Base-by-base conservation (phyloP, 345 rosid genomes). In the Tarenaya hassleriana region DNA sequence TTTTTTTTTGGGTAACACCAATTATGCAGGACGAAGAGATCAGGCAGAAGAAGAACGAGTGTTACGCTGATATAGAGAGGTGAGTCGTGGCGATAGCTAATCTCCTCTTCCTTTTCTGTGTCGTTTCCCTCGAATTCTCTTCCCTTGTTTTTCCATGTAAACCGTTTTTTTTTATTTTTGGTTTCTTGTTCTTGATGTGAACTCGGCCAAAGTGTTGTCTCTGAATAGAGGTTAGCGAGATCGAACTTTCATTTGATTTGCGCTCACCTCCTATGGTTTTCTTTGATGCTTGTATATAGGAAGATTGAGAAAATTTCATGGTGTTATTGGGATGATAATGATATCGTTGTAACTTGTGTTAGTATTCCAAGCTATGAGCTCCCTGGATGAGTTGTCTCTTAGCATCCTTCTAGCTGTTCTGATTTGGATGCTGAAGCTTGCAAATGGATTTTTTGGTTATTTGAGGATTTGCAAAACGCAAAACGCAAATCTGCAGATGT, bases 61-160 rank as follows among this genome's bases (percentile, higher is more conserved):
- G 95, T 56, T 83, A 86, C 33, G 76, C 76, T 63, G 86, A 86
- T 61, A 59, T 83, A 1, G 95, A 86, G 63, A 80, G 86, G 95
- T 83, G n/a, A 64, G 61, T 50, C 19, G 9, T 42, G 47, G 3
- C 15, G 9, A 42, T n/a, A 8, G 15, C 13, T 38, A 41, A 12
- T 59, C 37, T 49, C 40, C n/a, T n/a, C n/a, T n/a, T n/a, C n/a
- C n/a, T n/a, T n/a, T n/a, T n/a, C n/a, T n/a, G n/a, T n/a, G n/a
- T n/a, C n/a, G n/a, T n/a, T n/a, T n/a, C n/a, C n/a, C n/a, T n/a
- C n/a, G n/a, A n/a, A n/a, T n/a, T n/a, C n/a, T n/a, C n/a, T n/a
- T n/a, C n/a, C n/a, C n/a, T n/a, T n/a, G n/a, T n/a, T 27, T 0
- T 15, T 47, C 15, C 41, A 37, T 10, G 4, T 3, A 8, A 10